Conservation (phyloP, 768 basidiomycete species). For the Multifurca ochricompacta region DNA sequence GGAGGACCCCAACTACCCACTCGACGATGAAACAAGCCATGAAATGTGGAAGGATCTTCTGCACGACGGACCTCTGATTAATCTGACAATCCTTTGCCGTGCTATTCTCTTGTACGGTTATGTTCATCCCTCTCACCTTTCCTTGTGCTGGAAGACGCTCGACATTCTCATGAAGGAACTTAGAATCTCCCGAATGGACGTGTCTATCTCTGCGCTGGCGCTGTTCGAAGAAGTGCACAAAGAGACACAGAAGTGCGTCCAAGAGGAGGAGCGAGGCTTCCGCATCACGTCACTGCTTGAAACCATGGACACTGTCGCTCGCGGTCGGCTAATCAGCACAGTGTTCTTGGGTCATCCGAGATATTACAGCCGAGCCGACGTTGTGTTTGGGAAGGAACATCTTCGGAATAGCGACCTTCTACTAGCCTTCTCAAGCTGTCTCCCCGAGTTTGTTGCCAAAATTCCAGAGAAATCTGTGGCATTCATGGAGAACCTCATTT, state of each 20-base stretch:
- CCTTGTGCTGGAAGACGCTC: constrained; percentile 8
- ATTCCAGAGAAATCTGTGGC: background rate
- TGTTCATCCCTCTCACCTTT: background rate
- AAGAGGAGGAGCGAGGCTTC: background rate
- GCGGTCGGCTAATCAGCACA: background rate
- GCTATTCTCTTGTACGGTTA: background rate
- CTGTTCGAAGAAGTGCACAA: background rate
- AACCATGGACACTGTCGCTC: background rate
- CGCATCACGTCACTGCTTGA: background rate
- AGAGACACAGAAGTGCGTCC: background rate
- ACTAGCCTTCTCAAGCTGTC: background rate
- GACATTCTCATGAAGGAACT: constrained; percentile 3
- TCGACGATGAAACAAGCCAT: background rate
- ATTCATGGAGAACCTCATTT: background rate
- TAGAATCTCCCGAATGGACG: background rate
- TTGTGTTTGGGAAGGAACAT: constrained; percentile 5
- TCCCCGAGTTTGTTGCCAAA: background rate
- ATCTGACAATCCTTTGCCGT: background rate
- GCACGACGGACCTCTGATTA: constrained; percentile 3
- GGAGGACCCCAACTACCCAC: background rate
- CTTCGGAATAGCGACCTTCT: background rate
- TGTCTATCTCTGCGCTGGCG: background rate
- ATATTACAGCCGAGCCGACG: background rate
- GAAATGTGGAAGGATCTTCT: background rate
- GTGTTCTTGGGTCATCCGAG: background rate